Percentiles rank a stretch among this genome's conserved stretches.
Evolutionary conservation across 2,329 filamentous ascomycete genomes (phyloP).

Genomic region (Chaetomium globosum): DNA sequence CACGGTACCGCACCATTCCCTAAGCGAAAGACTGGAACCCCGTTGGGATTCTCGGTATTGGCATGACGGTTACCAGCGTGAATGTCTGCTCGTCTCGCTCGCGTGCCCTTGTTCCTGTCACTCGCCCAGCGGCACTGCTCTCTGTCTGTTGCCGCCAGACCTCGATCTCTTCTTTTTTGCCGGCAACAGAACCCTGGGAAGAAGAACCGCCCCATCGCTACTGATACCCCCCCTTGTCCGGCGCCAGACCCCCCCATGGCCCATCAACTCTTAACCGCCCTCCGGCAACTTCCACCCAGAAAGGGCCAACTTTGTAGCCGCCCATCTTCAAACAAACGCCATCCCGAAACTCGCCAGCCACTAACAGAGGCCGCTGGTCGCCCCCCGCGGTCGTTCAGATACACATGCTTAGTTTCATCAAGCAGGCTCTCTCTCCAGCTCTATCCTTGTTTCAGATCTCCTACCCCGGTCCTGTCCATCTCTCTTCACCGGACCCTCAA

Average conservation of each 20-base stretch:
- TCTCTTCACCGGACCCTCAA: constrained; percentile 23
- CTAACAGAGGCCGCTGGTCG: constrained; percentile 52
- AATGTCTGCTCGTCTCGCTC: constrained; percentile 10
- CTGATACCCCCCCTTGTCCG: constrained; percentile 21
- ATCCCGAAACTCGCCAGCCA: constrained; percentile 50
- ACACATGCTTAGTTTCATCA: constrained; percentile 57
- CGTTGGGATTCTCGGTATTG: constrained; percentile 12
- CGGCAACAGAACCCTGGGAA: constrained; percentile 4
- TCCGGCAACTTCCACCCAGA: constrained; percentile 37
- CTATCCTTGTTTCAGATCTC: constrained; percentile 43
- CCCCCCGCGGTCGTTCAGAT: constrained; percentile 51
- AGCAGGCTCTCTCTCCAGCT: constrained; percentile 40
- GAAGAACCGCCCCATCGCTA: constrained; percentile 6
- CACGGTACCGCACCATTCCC: constrained; percentile 31
- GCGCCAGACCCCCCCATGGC: constrained; percentile 23
- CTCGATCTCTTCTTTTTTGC: constrained; percentile 10
- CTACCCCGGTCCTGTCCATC: constrained; percentile 37
- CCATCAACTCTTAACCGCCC: constrained; percentile 43
- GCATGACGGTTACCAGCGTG: constrained; percentile 19
- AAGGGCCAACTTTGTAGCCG: constrained; percentile 46
- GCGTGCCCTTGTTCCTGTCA: not conserved
- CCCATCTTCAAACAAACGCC: constrained; percentile 54
- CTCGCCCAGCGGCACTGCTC: constrained; percentile 6
- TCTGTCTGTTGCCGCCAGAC: constrained; percentile 14
- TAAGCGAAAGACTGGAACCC: constrained; percentile 23